Percentiles rank a stretch among this genome's conserved stretches.
phyloP scores from a whole-genome alignment of 192 early-diverging fungal genomes.

The Backusella tuberculispora region DNA sequence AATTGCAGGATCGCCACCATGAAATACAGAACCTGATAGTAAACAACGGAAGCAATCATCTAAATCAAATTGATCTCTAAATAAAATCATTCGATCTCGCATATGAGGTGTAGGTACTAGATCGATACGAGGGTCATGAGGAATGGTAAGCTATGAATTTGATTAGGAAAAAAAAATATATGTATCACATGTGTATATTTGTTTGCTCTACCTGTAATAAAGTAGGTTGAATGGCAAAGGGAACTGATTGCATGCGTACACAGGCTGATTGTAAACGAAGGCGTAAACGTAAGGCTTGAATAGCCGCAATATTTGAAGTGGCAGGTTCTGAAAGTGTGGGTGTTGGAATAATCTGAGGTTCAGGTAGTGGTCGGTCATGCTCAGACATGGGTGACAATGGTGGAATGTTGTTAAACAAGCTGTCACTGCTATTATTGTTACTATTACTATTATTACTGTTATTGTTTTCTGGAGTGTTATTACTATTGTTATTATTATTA shows the following conservation, averaged over 20 bases:
- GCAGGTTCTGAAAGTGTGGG: not conserved
- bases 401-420: not conserved
- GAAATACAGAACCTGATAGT: conserved; percentile 29
- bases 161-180: conserved; percentile 9
- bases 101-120: conserved; percentile 39
- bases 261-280: conserved; percentile 29
- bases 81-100: conserved; percentile 50
- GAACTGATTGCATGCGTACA: conserved; percentile 25
- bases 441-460: not conserved
- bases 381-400: conserved; percentile 13
- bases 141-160: conserved; percentile 32
- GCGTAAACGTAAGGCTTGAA: conserved; percentile 35
- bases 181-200: not conserved
- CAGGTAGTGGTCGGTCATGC: not conserved
- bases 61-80: conserved; percentile 43
- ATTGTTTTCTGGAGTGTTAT: not conserved
- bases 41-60: conserved; percentile 42
- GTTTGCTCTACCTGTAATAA: conserved; percentile 31
- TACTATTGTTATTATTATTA: not conserved
- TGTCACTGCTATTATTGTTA: not conserved
- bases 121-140: conserved; percentile 47
- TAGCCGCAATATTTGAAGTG: conserved; percentile 28
- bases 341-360: not conserved
- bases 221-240: conserved; percentile 31
- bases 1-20: conserved; percentile 40